phyloP scores from a whole-genome alignment of 768 basidiomycete genomes.

The Mycena capillaripes region DNA sequence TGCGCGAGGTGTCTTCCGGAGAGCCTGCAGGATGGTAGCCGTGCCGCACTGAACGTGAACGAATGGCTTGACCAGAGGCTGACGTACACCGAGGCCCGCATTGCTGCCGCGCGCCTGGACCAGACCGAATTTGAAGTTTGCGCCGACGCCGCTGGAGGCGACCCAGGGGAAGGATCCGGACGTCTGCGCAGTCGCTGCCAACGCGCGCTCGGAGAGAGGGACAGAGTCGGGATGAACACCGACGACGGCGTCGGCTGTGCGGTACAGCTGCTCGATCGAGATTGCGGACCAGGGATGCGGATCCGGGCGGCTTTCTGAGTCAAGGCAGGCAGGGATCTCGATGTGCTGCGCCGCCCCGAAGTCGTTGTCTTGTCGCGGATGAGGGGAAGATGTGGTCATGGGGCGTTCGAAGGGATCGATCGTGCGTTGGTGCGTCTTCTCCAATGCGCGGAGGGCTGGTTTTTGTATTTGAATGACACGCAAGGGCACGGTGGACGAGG shows the following conservation, averaged over 20 bases:
- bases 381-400: neutral
- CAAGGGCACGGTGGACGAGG: neutral
- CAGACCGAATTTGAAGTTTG: neutral
- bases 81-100: neutral
- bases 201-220: neutral
- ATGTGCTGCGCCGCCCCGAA: neutral
- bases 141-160: no score
- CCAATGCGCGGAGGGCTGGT: neutral
- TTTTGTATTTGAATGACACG: neutral
- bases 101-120: neutral
- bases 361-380: no score
- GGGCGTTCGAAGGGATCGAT: neutral
- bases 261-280: neutral
- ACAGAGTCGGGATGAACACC: neutral
- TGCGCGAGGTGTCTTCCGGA: neutral
- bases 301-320: no score
- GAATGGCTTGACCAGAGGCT: neutral
- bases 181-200: neutral
- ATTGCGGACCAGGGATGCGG: neutral
- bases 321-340: neutral
- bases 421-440: neutral
- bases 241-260: conserved; percentile 5
- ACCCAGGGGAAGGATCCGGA: neutral
- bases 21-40: no score
- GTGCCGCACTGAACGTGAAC: no score